phyloP scores from a whole-genome alignment of 1,284 basidiomycete genomes.

The Stygiomarasmius scandens region DNA sequence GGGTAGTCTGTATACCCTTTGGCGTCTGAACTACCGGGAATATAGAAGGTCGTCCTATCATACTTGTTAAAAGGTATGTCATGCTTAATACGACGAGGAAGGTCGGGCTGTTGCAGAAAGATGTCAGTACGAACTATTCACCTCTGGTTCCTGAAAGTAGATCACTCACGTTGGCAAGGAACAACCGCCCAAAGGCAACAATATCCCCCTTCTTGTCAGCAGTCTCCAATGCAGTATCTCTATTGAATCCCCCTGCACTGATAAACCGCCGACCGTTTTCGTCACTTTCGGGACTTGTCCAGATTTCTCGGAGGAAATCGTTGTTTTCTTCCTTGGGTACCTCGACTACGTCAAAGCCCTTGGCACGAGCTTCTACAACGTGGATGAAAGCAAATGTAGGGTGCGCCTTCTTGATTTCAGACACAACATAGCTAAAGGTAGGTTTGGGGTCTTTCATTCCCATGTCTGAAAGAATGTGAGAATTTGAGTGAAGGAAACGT shows the following conservation, averaged over 20 bases:
- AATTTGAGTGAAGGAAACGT: too few species aligned
- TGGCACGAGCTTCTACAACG: conserved; percentile 39
- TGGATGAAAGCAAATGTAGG: conserved; percentile 54
- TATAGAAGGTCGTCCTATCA: conserved; percentile 27
- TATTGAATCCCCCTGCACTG: too few species aligned
- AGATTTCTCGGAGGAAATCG: conserved; percentile 34
- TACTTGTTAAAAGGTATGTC: conserved; percentile 24
- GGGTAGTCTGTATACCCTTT: conserved; percentile 38
- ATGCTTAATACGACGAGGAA: conserved; percentile 38
- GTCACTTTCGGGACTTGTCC: conserved; percentile 26
- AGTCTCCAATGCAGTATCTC: too few species aligned
- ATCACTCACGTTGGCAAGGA: conserved; percentile 11
- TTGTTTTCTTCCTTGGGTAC: conserved; percentile 19
- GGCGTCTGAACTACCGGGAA: conserved; percentile 15
- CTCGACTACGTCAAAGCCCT: not conserved
- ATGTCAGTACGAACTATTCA: too few species aligned
- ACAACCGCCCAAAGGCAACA: conserved; percentile 24
- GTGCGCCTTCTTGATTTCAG: conserved; percentile 26
- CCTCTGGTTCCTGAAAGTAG: too few species aligned
- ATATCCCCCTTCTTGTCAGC: conserved; percentile 32
- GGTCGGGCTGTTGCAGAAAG: conserved; percentile 47
- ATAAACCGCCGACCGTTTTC: too few species aligned
- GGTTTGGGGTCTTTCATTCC: conserved; percentile 43
- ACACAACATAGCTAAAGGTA: conserved; percentile 33
- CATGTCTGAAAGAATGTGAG: conserved; percentile 34